These are phyloP conservation scores for Sordariomycetes sp. DNA, from an alignment of 2,329 filamentous ascomycete species.

Conservation along the genomic window DNA sequence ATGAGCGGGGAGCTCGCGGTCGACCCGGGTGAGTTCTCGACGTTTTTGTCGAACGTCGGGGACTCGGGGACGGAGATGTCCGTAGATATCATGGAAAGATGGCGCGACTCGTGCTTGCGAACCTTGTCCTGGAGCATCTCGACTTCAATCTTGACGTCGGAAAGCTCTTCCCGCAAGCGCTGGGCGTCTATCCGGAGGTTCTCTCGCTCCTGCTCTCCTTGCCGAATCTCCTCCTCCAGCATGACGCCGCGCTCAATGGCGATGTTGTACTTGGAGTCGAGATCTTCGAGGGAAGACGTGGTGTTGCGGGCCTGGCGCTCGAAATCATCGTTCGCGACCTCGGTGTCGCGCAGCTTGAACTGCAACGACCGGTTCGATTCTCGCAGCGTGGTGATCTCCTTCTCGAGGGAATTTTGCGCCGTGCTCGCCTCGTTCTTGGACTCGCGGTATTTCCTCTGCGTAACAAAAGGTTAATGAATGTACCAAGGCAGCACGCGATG, in stretches of 20 bases:
- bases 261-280: constrained; percentile 95
- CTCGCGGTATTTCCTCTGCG: constrained; percentile 88
- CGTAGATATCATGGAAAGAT: constrained; percentile 49
- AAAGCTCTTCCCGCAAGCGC: constrained; percentile 78
- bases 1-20: constrained; percentile 86
- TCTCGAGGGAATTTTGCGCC: constrained; percentile 79
- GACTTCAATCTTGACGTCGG: constrained; percentile 87
- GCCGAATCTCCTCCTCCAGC: constrained; percentile 89
- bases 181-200: constrained; percentile 81
- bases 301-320: constrained; percentile 94
- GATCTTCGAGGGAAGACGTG: constrained; percentile 87
- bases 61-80: constrained; percentile 56
- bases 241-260: constrained; percentile 86
- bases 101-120: constrained; percentile 54
- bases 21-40: constrained; percentile 67
- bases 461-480: not conserved
- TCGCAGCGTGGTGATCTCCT: constrained; percentile 87
- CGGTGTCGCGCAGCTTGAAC: constrained; percentile 80
- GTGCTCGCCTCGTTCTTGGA: constrained; percentile 78
- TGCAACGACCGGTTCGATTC: constrained; percentile 75
- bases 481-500: not conserved
- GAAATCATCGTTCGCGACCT: constrained; percentile 97
- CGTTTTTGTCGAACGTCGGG: constrained; percentile 61
- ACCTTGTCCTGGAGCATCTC: constrained; percentile 94
- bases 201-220: constrained; percentile 87